Evolutionary conservation across 164 flowering plant species (phyloP), one percentile per base, ranked within the genome.

Genomic region (Kalanchoe fedtschenkoi): DNA sequence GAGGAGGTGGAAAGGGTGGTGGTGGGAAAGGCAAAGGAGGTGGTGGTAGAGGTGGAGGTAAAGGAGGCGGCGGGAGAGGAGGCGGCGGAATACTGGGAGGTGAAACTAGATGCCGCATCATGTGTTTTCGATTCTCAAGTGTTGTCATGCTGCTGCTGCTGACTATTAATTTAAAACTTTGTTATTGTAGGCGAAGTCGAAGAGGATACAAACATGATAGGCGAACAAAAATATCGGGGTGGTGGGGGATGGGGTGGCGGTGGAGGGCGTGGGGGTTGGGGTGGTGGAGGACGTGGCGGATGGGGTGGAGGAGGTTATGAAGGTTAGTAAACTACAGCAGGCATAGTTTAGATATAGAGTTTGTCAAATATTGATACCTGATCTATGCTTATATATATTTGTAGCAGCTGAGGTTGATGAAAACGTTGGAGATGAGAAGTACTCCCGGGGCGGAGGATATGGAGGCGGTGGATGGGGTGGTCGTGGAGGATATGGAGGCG

Each of bases 1-100:
- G 21, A 2, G 46, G 46, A 42, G 46, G 46, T 0, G 51, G 51
- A n/a, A 1, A 19, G 5, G 51, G 51, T 22, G 54, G 54, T 2
- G 54, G 54, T 21, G 10, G 54, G 24, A 29, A 29, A 44, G 51
- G 51, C 21, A 39, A 39, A 39, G 43, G 43, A 4, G 56, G 56
- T 8, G 26, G 54, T 22, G 54, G 54, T 3, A 29, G 54, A 44
- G 51, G 51, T 0, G 51, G 51, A 44, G 51, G 54, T 1, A 39
- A 39, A 39, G 43, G 43, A 4, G 56, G 56, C 7, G 26, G 54
- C 10, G 54, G 54, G 3, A 29, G 54, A 44, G 51, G 51, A n/a
- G 51, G 51, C 21, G 51, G 51, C 22, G 51, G 51, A 44, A 44
- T n/a, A n/a, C n/a, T n/a, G n/a, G n/a, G n/a, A n/a, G n/a, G n/a